These are phyloP conservation scores for Theobroma grandiflorum DNA, from an alignment of 441 rosid species.

Conservation along the genomic window DNA sequence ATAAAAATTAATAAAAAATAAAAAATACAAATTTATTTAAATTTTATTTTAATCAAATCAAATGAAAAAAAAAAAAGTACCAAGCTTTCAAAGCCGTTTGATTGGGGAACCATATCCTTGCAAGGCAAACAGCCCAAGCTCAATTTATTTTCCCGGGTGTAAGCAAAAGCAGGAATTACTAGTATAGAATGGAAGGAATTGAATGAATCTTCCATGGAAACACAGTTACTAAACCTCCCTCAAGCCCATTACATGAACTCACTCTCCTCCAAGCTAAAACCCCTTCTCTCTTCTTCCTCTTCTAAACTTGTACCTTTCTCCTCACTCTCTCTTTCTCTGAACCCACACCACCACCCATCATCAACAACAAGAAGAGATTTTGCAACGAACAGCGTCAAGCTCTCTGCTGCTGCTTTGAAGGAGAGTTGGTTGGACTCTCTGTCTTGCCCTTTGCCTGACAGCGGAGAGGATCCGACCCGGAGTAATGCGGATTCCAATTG, in stretches of 20 bases:
- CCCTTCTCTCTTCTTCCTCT: constrained; percentile 20
- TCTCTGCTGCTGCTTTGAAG: constrained; percentile 53
- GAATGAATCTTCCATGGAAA: constrained; percentile 7
- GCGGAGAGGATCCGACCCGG: constrained; percentile 17
- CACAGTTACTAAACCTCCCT: not conserved
- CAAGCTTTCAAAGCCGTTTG: no score
- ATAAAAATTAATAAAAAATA: no score
- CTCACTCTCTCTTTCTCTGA: constrained; percentile 24
- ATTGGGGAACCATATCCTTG: no score
- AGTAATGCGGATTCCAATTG: constrained; percentile 45
- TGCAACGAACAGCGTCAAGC: constrained; percentile 31
- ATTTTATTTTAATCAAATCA: no score
- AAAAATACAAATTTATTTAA: no score
- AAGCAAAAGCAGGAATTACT: no score
- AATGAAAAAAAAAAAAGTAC: no score
- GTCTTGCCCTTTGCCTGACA: constrained; percentile 49
- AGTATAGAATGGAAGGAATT: no score
- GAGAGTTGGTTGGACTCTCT: constrained; percentile 80
- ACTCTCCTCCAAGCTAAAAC: constrained; percentile 37
- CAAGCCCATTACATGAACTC: constrained; percentile 42
- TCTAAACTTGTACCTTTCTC: constrained; percentile 25
- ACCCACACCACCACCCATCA: not conserved
- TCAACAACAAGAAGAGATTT: constrained; percentile 7
- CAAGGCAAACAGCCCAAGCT: no score
- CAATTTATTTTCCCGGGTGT: no score